Base-by-base conservation (phyloP, 164 flowering plant genomes). In the Annona squamosa region DNA sequence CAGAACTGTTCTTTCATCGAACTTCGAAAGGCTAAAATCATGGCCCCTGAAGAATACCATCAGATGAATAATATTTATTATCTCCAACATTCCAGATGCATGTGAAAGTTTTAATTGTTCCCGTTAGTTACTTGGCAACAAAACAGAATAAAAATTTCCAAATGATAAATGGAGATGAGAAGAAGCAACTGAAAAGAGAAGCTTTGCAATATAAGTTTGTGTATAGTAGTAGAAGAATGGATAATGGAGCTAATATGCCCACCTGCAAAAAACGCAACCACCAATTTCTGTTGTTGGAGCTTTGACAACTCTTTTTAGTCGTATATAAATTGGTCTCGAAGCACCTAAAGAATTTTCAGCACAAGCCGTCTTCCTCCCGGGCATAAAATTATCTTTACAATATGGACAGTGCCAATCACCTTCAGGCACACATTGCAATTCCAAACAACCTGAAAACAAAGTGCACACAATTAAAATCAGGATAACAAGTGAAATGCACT, bases 181-280 rank as follows among this genome's bases (percentile, higher is more conserved):
- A 66, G 44, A 66, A 18, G 26, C 10, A 17, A 19, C 48, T 18
- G 48, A 61, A 62, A 45, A 12, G 57, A 41, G 3, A 48, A 42
- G 41, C 12, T 37, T 43, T 7, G 46, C 37, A 46, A 46, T 12
- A 46, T 47, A 68, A 68, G 56, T 52, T 16, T 52, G 3, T 16
- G 13, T 56, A 68, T 46, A 19, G 57, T 4, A 68, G 3, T 68
- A 6, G 9, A 68, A 56, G 16, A 16, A 45, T 63, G 52, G 45
- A 63, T 44, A 52, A 45, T 56, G 41, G 63, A 59, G 45, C 37
- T 18, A 63, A 46, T 65, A 47, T 46, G 42, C 67, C 19, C 42
- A 94, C 98, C 97, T 90, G 86, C 98, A 94, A 77, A 94, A 81
- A 79, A 81, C 91, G 84, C 98, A 94, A 68, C 98, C 97, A 76